Evolutionary conservation across 2,329 filamentous ascomycete species (phyloP), one percentile per base, ranked within the genome.

Genomic region (Juglanconis sp.): DNA sequence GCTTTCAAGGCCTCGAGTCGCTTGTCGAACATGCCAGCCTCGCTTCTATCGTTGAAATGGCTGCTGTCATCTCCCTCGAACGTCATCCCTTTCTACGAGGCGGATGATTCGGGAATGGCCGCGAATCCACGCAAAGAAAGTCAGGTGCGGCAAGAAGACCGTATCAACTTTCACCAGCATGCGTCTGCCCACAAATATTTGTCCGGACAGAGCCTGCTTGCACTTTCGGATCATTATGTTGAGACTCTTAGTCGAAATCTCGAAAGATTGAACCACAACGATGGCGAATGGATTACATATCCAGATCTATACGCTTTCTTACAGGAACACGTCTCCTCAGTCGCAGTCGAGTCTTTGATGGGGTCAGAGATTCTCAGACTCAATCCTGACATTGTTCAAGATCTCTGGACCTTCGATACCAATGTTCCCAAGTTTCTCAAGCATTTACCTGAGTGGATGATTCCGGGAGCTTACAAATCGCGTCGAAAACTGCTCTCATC

Each of bases 41-140:
- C 56, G 13, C 17, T 32, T 31, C 51, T 35, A 11, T 58, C 56
- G 30, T 48, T 49, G 15, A 54, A 31, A 32, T 53, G 58, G 35
- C 56, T 62, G 3, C 36, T 59, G 17, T 50, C 51, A 17, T 56
- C 55, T 13, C 60, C 56, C 5, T 13, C 50, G 5, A 40, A 8
- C 11, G 31, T 59, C 36, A 36, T 62, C 35, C 31, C 56, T 17
- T 59, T 62, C n/a, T 62, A 64, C 32, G 48, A 59, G 13, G 59
- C 59, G 6, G 62, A 64, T 53, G 62, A 64, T 31, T 64, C 62
- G 15, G 62, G 62, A 8, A 59, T 62, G 49, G 59, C 54, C 5
- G 53, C 48, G 1, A 38, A 59, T 7, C 59, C 61, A 4, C 13
- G 24, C 10, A 57, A 59, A 36, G 57, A 56, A n/a, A 53, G 31